Percentiles rank a stretch among this genome's conserved stretches.
Evolutionary conservation across 2,329 filamentous ascomycete species (phyloP).

Genomic region (Aspergillus thermomutatus): DNA sequence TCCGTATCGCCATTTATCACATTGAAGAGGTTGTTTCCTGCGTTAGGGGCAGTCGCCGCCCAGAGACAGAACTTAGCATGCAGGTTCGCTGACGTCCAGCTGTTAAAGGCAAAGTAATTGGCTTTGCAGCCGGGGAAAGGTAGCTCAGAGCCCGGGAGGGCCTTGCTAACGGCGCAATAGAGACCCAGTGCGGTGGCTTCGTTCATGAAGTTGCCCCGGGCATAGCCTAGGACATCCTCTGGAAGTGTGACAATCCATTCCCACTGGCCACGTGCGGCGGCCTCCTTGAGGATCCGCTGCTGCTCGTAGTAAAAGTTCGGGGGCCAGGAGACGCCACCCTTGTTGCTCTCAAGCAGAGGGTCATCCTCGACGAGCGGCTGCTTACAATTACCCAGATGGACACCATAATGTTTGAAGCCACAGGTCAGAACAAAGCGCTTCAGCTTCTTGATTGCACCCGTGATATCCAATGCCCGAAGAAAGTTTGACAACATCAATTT

Average conservation of each 20-base stretch:
- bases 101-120: constrained; percentile 34
- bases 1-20: constrained; percentile 39
- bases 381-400: constrained; percentile 49
- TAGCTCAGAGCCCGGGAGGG: constrained; percentile 27
- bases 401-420: constrained; percentile 53
- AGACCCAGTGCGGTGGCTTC: constrained; percentile 38
- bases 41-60: constrained; percentile 28
- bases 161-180: constrained; percentile 34
- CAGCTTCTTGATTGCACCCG: constrained; percentile 39
- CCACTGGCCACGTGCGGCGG: constrained; percentile 27
- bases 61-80: constrained; percentile 39
- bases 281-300: constrained; percentile 43
- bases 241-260: constrained; percentile 46
- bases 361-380: constrained; percentile 49
- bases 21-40: constrained; percentile 42
- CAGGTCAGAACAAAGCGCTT: constrained; percentile 50
- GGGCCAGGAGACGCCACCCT: constrained; percentile 29
- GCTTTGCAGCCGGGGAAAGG: constrained; percentile 33
- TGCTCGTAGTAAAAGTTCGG: constrained; percentile 54
- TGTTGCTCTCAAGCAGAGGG: constrained; percentile 36
- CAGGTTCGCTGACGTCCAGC: constrained; percentile 30
- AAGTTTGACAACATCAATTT: constrained; percentile 48
- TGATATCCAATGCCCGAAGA: constrained; percentile 44
- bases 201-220: constrained; percentile 44
- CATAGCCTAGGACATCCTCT: constrained; percentile 45